Evolutionary conservation across 805 yeast species (phyloP).

Genomic region (Barnettozyma wickerhamii): DNA sequence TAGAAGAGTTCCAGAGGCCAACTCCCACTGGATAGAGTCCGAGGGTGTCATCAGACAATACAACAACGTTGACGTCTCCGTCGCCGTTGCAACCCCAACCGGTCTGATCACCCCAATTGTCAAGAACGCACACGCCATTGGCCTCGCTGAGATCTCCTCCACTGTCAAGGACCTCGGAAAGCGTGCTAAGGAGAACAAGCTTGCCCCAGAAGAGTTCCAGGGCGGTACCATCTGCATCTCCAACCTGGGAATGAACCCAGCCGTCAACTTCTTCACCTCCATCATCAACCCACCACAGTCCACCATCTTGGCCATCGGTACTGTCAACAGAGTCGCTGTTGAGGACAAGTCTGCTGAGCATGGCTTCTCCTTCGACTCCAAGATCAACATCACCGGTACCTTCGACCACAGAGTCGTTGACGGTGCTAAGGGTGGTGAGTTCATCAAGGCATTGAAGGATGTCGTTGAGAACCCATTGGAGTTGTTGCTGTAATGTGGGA

Average conservation of each 20-base stretch:
- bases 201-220: constrained; percentile 94
- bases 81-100: constrained; percentile 95
- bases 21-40: constrained; percentile 87
- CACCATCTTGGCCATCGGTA: constrained; percentile 91
- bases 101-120: constrained; percentile 97
- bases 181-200: constrained; percentile 93
- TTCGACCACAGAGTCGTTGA: constrained; percentile 97
- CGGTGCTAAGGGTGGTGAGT: constrained; percentile 98
- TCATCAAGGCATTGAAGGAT: constrained; percentile 86
- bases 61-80: constrained; percentile 90
- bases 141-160: constrained; percentile 74
- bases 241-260: constrained; percentile 97
- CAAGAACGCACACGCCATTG: constrained; percentile 81
- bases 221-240: constrained; percentile 99
- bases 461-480: constrained; percentile 95
- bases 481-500: constrained; percentile 60
- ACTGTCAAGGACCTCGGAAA: constrained; percentile 90
- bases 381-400: constrained; percentile 90
- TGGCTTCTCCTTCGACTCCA: constrained; percentile 90
- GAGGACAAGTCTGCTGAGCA: constrained; percentile 88
- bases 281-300: constrained; percentile 98
- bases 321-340: constrained; percentile 86
- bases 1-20: constrained; percentile 86
- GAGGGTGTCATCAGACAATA: constrained; percentile 92
- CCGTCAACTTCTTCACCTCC: constrained; percentile 90